Base-by-base conservation (phyloP, 495 filamentous ascomycete genomes). In the Penicillium verhagenii region DNA sequence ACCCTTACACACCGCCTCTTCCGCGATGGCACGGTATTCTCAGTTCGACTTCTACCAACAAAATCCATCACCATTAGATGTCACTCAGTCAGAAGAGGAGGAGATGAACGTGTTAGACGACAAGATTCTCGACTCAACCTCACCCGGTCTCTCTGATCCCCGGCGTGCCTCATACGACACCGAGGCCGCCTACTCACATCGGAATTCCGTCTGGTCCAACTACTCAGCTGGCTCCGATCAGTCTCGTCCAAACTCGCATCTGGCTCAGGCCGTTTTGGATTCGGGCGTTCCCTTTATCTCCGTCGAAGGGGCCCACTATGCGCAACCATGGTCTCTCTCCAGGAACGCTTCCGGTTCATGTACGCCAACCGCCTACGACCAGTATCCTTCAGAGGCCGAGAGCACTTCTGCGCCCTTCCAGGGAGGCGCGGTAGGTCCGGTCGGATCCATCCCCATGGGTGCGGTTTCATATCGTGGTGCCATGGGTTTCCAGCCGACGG, bases 71-170 rank as follows among this genome's bases (percentile, higher is more conserved):
- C 74, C 83, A 29, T 75, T 88, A 69, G 83, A 88, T 63, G 79
- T 85, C 52, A 77, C 81, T 47, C 80, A 82, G 59, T 86, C 86
- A 57, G 88, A 92, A 57, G 89, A 92, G 54, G 89, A 93, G 72
- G 88, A 91, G 65, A 81, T 83, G 70, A 87, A 82, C 68, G 87
- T 92, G 70, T 76, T 95, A 58, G 90, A 95, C 73, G 88, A 93
- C 40, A 86, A 88, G 75, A 92, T 92, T 66, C 81, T 93, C 57
- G 90, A 92, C 69, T 59, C 81, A 78, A 65, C 82, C 14, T 82
- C 85, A 29, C 75, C 90, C 60, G 86, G 89, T 59, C 82, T 90
- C 72, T 85, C 87, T 65, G 72, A 78, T 59, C 74, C 71, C 74
- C 82, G 87, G 66, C 80, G 86, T 67, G 80, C 87, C 54, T 88